Evolutionary conservation across 2,329 filamentous ascomycete genomes (phyloP).

Genomic region (Aspergillaceae sp.): DNA sequence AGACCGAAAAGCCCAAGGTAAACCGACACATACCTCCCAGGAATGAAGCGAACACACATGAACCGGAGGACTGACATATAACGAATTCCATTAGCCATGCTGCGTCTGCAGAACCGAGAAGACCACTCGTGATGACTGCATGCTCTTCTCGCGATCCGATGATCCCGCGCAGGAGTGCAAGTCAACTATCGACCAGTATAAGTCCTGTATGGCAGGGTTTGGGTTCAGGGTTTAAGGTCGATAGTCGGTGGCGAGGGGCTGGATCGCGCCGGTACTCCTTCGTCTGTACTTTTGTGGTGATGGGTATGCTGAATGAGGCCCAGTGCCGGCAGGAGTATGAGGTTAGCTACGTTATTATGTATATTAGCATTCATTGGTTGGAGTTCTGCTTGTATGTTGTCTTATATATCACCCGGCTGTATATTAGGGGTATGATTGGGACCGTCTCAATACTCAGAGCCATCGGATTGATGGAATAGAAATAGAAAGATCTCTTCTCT

Average conservation of each 20-base stretch:
- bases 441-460: neutral
- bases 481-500: conserved; percentile 10
- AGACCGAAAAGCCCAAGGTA: conserved; percentile 34
- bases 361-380: conserved; percentile 15
- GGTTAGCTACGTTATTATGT: conserved; percentile 1
- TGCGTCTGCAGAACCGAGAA: conserved; percentile 98
- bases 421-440: conserved; percentile 2
- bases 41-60: no score
- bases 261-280: neutral
- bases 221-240: conserved; percentile 60
- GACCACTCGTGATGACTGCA: conserved; percentile 86
- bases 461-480: conserved; percentile 4
- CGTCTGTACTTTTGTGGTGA: neutral
- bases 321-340: neutral
- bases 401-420: neutral
- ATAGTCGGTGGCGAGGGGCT: no score
- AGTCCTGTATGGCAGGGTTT: conserved; percentile 83
- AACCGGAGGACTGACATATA: neutral
- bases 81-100: conserved; percentile 60
- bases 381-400: conserved; percentile 8
- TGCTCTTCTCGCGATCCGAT: conserved; percentile 84
- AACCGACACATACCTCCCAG: conserved; percentile 1
- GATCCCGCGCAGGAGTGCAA: conserved; percentile 76
- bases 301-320: no score
- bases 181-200: conserved; percentile 74